These are phyloP conservation scores for Nakazawaea anatomiae DNA, from an alignment of 805 yeast genomes.

Conservation along the genomic window DNA sequence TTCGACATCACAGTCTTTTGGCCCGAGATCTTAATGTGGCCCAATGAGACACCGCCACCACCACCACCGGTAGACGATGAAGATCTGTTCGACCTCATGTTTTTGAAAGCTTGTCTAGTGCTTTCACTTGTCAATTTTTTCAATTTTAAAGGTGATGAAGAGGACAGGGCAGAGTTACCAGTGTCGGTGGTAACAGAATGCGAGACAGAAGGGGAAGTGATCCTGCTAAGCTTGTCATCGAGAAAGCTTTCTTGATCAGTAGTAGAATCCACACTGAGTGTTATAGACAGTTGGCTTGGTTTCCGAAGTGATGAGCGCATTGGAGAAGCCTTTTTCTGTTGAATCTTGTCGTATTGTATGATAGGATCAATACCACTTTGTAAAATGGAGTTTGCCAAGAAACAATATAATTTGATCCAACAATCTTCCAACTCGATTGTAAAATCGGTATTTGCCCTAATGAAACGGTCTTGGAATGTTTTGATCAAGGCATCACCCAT, in stretches of 20 bases:
- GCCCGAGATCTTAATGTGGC: neutral
- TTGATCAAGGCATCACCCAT: conserved; percentile 70
- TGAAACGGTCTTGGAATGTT: conserved; percentile 62
- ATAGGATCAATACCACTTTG: conserved; percentile 55
- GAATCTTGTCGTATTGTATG: conserved; percentile 19
- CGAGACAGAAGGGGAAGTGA: neutral
- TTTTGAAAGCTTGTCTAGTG: conserved; percentile 2
- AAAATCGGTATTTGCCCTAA: conserved; percentile 31
- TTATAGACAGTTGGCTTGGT: neutral
- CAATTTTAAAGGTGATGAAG: neutral
- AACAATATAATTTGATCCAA: conserved; percentile 68
- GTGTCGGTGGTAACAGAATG: neutral
- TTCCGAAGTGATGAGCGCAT: neutral
- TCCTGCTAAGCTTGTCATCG: neutral
- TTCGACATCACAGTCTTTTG: neutral
- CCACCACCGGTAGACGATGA: neutral
- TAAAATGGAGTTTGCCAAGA: conserved; percentile 59
- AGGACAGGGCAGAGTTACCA: neutral
- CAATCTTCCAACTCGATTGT: conserved; percentile 57
- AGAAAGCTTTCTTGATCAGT: conserved; percentile 3
- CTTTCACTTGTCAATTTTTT: neutral
- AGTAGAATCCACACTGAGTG: neutral
- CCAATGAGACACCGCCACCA: neutral
- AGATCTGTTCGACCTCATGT: neutral
- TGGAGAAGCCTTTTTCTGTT: too few relatives aligned